Base-by-base conservation (phyloP, 2,329 filamentous ascomycete genomes). In the Pseudogymnoascus sp. region DNA sequence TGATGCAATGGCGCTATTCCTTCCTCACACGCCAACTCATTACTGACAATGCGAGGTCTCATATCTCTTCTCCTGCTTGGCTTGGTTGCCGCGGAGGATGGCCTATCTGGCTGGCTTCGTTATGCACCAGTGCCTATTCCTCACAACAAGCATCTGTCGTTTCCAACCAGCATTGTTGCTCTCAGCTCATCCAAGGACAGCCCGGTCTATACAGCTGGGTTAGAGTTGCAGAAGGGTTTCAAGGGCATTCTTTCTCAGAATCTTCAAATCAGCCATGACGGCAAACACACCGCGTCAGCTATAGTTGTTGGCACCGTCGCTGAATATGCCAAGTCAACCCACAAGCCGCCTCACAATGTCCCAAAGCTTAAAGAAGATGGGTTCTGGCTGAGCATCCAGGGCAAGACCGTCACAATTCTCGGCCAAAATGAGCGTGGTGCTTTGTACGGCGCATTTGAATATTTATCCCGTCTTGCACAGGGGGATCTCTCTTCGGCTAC, bases 381-480 rank as follows among this genome's bases (percentile, higher is more conserved):
- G 2, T 90, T 84, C 72, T 86, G 80, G 76, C 77, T 90, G 31
- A 79, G 74, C 65, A 81, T 76, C 4, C 74, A 74, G 4, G 76
- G 74, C 7, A 67, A 73, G 0, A 73, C 72, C 0, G 79, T 87
- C 21, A 74, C 80, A 36, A 88, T 89, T 59, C 69, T 89, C 1
- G 86, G 86, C 0, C 78, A 84, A 64, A 89, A 88, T 66, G 84
- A 88, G 68, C 81, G 86, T 0, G 87, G 85, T 10, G 83, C 85
- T 4, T 78, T 90, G 1, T 90, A 90, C 66, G 87, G 87, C 5
- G 78, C 86, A 4, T 90, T 88, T 67, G 82, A 88, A 65, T 90
- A 88, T 65, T 78, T 90, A 8, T 85, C 83, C 1, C 79, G 81
- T 71, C 75, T 90, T n/a, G 83, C 81, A 0, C 85, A 85, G 70